A percentile compares a stretch with the other conserved stretches of the same genome.
Evolutionary conservation across 2,329 filamentous ascomycete genomes (phyloP).

Genomic region (Daldinia sp.): DNA sequence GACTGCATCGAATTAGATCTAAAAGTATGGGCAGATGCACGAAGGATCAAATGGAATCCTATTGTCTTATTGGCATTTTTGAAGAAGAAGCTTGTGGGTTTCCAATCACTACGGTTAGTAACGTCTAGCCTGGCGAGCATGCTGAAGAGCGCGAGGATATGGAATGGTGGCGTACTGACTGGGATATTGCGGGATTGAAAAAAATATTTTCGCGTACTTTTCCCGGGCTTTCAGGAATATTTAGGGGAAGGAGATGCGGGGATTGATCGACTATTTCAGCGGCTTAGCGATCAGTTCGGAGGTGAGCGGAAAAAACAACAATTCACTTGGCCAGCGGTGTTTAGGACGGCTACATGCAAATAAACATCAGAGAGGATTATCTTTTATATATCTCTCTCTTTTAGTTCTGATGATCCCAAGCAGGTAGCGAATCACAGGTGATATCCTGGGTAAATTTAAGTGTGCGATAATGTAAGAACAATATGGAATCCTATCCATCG

Average conservation of each 20-base stretch:
- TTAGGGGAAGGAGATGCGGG: slow-evolving; percentile 8
- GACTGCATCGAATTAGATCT: slow-evolving; percentile 15
- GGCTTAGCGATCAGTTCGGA: not conserved
- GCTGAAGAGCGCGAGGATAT: slow-evolving; percentile 5
- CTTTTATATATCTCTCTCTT: too few relatives aligned
- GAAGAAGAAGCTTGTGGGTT: slow-evolving; percentile 13
- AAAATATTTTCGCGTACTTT: slow-evolving; percentile 13
- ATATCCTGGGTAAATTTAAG: too few relatives aligned
- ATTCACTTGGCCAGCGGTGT: slow-evolving; percentile 15
- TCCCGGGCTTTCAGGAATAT: slow-evolving; percentile 12
- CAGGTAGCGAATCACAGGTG: too few relatives aligned
- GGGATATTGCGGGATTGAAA: slow-evolving; percentile 15
- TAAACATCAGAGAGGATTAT: not conserved
- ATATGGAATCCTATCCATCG: too few relatives aligned
- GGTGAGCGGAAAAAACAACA: slow-evolving; percentile 1
- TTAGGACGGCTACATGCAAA: slow-evolving; percentile 10
- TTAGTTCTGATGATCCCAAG: too few relatives aligned
- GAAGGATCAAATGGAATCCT: slow-evolving; percentile 18
- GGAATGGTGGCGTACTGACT: slow-evolving; percentile 12
- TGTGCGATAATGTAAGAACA: too few relatives aligned
- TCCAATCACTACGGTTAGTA: slow-evolving; percentile 5
- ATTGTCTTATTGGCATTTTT: slow-evolving; percentile 12
- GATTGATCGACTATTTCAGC: slow-evolving; percentile 6
- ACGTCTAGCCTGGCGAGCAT: slow-evolving; percentile 1
- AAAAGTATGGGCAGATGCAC: slow-evolving; percentile 9